These are phyloP conservation scores for Phanerochaete carnosa DNA, from an alignment of 768 basidiomycete genomes.

Conservation along the genomic window DNA sequence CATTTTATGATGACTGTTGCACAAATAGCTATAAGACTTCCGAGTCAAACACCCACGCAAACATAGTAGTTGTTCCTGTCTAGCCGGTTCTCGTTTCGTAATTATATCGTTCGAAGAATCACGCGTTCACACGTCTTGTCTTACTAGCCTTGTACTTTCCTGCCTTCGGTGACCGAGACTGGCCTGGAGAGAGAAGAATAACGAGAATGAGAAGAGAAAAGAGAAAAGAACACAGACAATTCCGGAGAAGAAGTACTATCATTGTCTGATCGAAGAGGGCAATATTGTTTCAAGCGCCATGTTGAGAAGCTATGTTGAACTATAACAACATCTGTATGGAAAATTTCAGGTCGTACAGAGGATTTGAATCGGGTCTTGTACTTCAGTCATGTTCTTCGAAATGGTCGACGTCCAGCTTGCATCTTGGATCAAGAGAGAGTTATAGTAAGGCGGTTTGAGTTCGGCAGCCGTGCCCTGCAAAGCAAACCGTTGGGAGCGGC, in stretches of 20 bases:
- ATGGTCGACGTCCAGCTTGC: no score
- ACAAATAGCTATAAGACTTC: slow-evolving; percentile 7
- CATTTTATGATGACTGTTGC: background rate
- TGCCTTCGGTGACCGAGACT: slow-evolving; percentile 15
- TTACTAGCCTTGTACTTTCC: slow-evolving; percentile 15
- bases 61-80: no score
- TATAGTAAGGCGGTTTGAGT: no score
- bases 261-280: slow-evolving; percentile 15
- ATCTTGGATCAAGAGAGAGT: no score
- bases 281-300: slow-evolving; percentile 18
- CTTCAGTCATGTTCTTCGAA: no score
- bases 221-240: slow-evolving; percentile 1
- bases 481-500: no score
- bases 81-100: background rate
- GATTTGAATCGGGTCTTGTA: no score
- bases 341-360: no score
- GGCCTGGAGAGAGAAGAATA: slow-evolving; percentile 14
- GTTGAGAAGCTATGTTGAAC: slow-evolving; percentile 8
- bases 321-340: no score
- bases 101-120: slow-evolving; percentile 6
- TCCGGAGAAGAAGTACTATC: slow-evolving; percentile 1
- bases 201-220: background rate
- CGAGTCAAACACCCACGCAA: slow-evolving; percentile 8
- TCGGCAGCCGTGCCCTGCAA: no score
- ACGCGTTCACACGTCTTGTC: slow-evolving; percentile 20